A percentile compares a stretch with the other conserved stretches of the same genome.
These are phyloP conservation scores for Podospora didyma DNA, from an alignment of 495 filamentous ascomycete species.

Conservation along the genomic window DNA sequence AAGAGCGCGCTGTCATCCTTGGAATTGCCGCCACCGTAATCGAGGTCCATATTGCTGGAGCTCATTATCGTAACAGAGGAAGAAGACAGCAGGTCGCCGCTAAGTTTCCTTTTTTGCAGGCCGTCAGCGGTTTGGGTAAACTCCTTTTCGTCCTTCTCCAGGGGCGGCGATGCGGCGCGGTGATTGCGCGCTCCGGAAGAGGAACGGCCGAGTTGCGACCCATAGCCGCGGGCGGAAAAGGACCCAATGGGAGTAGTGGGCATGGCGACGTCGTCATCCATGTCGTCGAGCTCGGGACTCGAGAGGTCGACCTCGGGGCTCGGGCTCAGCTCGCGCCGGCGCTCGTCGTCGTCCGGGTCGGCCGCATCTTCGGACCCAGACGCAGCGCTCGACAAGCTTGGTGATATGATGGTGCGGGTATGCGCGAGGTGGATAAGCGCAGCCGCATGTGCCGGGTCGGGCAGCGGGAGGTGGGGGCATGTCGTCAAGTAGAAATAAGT, in stretches of 20 bases:
- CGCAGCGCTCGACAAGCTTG: slow-evolving; percentile 72
- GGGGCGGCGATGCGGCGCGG: slow-evolving; percentile 73
- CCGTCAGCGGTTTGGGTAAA: slow-evolving; percentile 91
- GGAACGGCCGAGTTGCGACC: slow-evolving; percentile 1
- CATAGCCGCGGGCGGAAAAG: slow-evolving; percentile 48
- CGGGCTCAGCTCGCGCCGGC: slow-evolving; percentile 72
- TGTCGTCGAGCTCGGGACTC: slow-evolving; percentile 78
- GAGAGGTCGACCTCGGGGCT: slow-evolving; percentile 93
- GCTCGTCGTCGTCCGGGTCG: slow-evolving; percentile 44
- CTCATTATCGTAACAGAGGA: slow-evolving; percentile 36
- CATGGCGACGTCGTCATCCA: slow-evolving; percentile 55
- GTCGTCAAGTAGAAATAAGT: slow-evolving; percentile 95
- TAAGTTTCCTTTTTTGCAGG: slow-evolving; percentile 71
- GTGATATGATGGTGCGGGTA: slow-evolving; percentile 64
- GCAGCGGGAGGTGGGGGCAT: slow-evolving; percentile 74
- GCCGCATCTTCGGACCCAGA: slow-evolving; percentile 64
- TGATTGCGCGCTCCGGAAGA: slow-evolving; percentile 51
- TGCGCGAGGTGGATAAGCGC: slow-evolving; percentile 37
- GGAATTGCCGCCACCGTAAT: slow-evolving; percentile 37
- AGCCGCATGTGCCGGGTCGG: slow-evolving; percentile 55
- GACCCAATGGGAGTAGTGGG: slow-evolving; percentile 56
- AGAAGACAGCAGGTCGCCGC: slow-evolving; percentile 40
- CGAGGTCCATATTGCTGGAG: slow-evolving; percentile 37
- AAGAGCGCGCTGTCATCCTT: slow-evolving; percentile 47
- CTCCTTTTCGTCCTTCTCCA: slow-evolving; percentile 94